Conservation (phyloP, 306 rosid species). For the Cucumis sativus region Cucumber_9930_V3 NC_026655.2:12381501-12382000, state of each 20-base stretch:
- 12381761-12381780: conserved; percentile 68
- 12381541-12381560: conserved; percentile 43
- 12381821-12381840: conserved; percentile 21
- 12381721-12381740: conserved; percentile 86
- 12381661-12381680: conserved; percentile 86
- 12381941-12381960: neutral
- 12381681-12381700: conserved; percentile 74
- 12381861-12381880: neutral
- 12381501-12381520: neutral
- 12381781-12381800: conserved; percentile 21
- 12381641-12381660: conserved; percentile 80
- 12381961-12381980: neutral
- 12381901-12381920: too few relatives aligned
- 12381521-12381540: conserved; percentile 20
- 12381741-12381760: conserved; percentile 55
- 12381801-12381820: conserved; percentile 28
- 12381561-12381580: conserved; percentile 21
- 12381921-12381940: neutral
- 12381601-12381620: conserved; percentile 14
- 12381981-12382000: neutral
- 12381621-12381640: conserved; percentile 53
- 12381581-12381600: conserved; percentile 20
- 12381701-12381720: conserved; percentile 75
- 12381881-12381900: neutral
- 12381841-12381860: neutral